Evolutionary conservation across 2,329 filamentous ascomycete genomes (phyloP), one percentile per base, ranked within the genome.

Genomic region (Pseudogymnoascus sp.): DNA sequence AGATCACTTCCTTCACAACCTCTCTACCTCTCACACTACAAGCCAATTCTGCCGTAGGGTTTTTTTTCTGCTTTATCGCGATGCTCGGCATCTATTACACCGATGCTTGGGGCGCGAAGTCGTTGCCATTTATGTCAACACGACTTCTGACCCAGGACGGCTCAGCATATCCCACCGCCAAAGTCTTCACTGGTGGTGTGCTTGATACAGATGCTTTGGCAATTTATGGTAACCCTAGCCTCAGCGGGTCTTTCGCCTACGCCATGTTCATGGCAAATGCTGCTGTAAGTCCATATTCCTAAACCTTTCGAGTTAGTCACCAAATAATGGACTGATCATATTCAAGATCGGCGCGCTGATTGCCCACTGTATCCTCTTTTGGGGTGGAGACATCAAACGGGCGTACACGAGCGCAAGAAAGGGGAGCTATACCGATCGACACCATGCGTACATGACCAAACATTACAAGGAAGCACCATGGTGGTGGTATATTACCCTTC

Each of bases 251-350:
- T 0, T 84, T 84, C 65, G 81, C 80, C 0, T 83, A 78, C 48
- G 72, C 77, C 1, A 76, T 84, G 74, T 78, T 84, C 64, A 84
- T 84, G 74, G 80, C 81, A 2, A 84, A 84, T 69, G 79, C 80
- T 64, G 81, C 82, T 33, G 79, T 81, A 72, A 70, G 79, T 76
- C 44, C 10, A 17, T 10, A 48, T 9, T 12, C 3, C 7, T 35
- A 42, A 2, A 10, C 33, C 13, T 4, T 0, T n/a, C 1, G 1
- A 10, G 8, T 6, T 13, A 2, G 4, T 0, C 10, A 10, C 10
- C 2, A 4, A 0, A 31, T 51, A 1, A 9, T 62, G n/a, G 63
- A 59, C 62, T 69, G 8, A 69, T 3, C 2, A 13, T 2, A 1
- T 25, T 35, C n/a, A 63, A 81, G 77, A 85, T 85, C 58, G 82